Evolutionary conservation across 345 rosid genomes (phyloP).

Genomic region (Ceriops zippeliana): DNA sequence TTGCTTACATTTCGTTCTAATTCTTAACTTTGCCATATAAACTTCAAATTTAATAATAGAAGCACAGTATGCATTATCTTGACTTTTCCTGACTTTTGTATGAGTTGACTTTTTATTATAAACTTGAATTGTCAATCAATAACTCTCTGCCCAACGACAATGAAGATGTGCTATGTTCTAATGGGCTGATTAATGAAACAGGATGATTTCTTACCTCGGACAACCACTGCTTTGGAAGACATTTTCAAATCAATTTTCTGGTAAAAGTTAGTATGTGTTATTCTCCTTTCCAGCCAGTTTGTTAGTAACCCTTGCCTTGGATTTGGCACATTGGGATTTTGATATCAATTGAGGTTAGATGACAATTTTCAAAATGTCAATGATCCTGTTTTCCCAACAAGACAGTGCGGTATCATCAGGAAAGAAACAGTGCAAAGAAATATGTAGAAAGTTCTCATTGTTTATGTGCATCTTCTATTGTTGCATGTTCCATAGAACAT

Average conservation of each 20-base stretch:
- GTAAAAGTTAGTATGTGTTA: slow-evolving; percentile 54
- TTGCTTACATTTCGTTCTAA: not conserved
- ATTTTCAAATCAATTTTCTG: slow-evolving; percentile 82
- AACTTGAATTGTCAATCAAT: not conserved
- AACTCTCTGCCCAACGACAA: not conserved
- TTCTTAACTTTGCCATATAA: not conserved
- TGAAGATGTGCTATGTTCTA: slow-evolving; percentile 13
- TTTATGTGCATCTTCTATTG: not conserved
- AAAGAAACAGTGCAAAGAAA: not conserved
- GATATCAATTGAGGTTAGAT: no score
- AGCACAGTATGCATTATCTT: not conserved
- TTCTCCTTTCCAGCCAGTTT: slow-evolving; percentile 23
- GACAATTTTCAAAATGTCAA: no score
- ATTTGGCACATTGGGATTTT: not conserved
- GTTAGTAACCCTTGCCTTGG: not conserved
- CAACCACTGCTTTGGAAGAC: slow-evolving; percentile 74
- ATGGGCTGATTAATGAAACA: slow-evolving; percentile 34
- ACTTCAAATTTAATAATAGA: not conserved
- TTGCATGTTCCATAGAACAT: not conserved
- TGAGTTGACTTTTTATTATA: not conserved
- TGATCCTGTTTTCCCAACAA: no score
- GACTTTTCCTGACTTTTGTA: no score
- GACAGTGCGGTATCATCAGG: no score
- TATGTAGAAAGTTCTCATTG: not conserved
- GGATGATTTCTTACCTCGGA: slow-evolving; percentile 97